A percentile compares a stretch with the other conserved stretches of the same genome.
phyloP scores from a whole-genome alignment of 2,329 filamentous ascomycete species.

The Botrytis medusae region DNA sequence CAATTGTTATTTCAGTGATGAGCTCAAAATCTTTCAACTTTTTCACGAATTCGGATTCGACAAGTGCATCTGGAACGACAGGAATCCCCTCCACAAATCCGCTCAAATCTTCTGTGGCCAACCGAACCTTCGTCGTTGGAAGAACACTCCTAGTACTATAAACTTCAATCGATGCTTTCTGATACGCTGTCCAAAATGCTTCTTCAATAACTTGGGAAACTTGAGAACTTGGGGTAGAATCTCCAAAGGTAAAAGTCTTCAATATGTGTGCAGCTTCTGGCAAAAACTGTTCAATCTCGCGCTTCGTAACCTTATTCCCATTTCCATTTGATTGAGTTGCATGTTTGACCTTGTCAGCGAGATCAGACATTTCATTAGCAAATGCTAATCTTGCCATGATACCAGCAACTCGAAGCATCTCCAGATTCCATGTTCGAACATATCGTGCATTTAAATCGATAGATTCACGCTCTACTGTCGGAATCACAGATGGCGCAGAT shows the following conservation, averaged over 20 bases:
- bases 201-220: slow-evolving; percentile 89
- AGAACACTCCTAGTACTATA: slow-evolving; percentile 86
- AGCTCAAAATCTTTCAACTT: slow-evolving; percentile 82
- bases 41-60: slow-evolving; percentile 71
- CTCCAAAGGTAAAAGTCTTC: slow-evolving; percentile 82
- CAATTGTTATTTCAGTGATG: slow-evolving; percentile 81
- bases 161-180: slow-evolving; percentile 78
- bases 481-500: slow-evolving; percentile 93
- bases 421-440: slow-evolving; percentile 92
- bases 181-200: slow-evolving; percentile 92
- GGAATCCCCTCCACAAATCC: slow-evolving; percentile 87
- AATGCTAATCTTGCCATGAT: slow-evolving; percentile 89
- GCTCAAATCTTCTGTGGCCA: slow-evolving; percentile 64
- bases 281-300: slow-evolving; percentile 65
- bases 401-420: slow-evolving; percentile 86
- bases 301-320: slow-evolving; percentile 57
- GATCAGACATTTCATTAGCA: slow-evolving; percentile 77
- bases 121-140: slow-evolving; percentile 77
- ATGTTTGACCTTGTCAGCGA: slow-evolving; percentile 61
- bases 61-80: slow-evolving; percentile 75
- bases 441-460: slow-evolving; percentile 95
- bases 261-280: slow-evolving; percentile 80
- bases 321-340: slow-evolving; percentile 43
- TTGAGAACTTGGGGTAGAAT: slow-evolving; percentile 83
- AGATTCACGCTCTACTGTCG: slow-evolving; percentile 93